Conservation (phyloP, 805 yeast genomes). For the Saccharomycopsis microspora region DNA sequence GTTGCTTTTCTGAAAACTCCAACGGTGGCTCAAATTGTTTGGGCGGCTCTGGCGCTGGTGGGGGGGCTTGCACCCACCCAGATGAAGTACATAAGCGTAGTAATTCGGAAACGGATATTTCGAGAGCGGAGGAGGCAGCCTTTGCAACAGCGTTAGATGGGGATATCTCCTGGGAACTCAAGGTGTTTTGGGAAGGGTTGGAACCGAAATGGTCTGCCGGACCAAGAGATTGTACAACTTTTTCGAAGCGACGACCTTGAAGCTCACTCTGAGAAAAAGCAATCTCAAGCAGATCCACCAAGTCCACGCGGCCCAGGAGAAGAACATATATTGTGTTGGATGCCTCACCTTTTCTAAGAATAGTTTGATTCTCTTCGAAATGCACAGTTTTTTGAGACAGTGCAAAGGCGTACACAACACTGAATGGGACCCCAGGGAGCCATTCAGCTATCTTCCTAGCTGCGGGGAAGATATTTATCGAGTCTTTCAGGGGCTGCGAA, state of each 20-base stretch:
- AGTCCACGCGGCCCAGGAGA: slow-evolving; percentile 62
- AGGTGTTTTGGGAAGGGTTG: neutral
- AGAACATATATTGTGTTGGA: slow-evolving; percentile 61
- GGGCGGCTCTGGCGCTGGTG: no score
- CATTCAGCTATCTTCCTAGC: no score
- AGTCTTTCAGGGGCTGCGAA: neutral
- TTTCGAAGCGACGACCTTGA: slow-evolving; percentile 23
- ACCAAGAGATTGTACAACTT: slow-evolving; percentile 44
- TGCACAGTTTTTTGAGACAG: neutral
- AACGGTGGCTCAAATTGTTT: no score
- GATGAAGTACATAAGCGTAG: no score
- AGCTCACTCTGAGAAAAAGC: slow-evolving; percentile 16
- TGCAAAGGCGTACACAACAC: neutral
- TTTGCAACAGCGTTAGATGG: no score
- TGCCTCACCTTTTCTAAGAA: slow-evolving; percentile 45
- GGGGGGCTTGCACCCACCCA: no score
- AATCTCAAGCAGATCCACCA: slow-evolving; percentile 29
- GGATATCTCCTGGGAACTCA: no score
- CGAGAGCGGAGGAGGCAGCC: no score
- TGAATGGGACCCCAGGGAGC: no score
- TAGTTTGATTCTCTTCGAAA: slow-evolving; percentile 40
- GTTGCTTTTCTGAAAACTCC: no score
- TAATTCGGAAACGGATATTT: no score
- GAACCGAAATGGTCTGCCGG: slow-evolving; percentile 58
- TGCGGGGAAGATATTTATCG: no score